phyloP scores from a whole-genome alignment of 2,329 filamentous ascomycete species.

The Cladorrhinum sp. region DNA sequence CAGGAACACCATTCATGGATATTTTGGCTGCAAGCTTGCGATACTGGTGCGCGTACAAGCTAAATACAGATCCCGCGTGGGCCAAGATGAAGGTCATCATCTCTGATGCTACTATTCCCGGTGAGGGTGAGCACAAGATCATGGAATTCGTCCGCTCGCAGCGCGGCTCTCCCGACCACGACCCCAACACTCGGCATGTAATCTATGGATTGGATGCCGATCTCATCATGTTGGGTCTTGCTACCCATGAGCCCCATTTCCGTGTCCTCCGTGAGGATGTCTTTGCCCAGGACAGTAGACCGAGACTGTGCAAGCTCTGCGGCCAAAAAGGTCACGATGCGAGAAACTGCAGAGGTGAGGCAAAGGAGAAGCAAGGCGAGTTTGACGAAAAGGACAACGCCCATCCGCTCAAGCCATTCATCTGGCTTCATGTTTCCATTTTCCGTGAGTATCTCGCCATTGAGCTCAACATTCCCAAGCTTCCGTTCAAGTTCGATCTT shows the following conservation, averaged over 20 bases:
- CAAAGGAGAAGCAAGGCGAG: constrained; percentile 74
- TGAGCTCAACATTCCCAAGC: constrained; percentile 77
- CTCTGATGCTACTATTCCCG: constrained; percentile 94
- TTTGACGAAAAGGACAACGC: constrained; percentile 77
- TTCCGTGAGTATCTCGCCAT: constrained; percentile 89
- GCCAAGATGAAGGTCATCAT: constrained; percentile 96
- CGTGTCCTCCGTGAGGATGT: constrained; percentile 95
- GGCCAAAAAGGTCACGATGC: constrained; percentile 90
- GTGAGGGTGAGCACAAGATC: constrained; percentile 98
- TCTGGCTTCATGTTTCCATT: constrained; percentile 93
- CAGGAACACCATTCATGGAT: constrained; percentile 98
- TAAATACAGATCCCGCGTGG: constrained; percentile 96
- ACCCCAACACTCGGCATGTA: constrained; percentile 95
- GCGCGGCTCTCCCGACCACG: constrained; percentile 81
- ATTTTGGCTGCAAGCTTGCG: constrained; percentile 84
- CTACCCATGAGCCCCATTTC: constrained; percentile 96
- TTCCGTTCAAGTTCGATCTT: constrained; percentile 87
- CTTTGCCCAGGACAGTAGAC: constrained; percentile 83
- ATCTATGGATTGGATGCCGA: constrained; percentile 98
- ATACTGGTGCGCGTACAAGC: constrained; percentile 97
- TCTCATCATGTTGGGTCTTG: constrained; percentile 96
- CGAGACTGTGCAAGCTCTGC: constrained; percentile 80
- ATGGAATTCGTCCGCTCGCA: constrained; percentile 98
- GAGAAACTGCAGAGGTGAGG: constrained; percentile 75
- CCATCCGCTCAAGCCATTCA: constrained; percentile 80